Evolutionary conservation across 2,329 filamentous ascomycete genomes (phyloP).

Genomic region (Trichoderma gracile): DNA sequence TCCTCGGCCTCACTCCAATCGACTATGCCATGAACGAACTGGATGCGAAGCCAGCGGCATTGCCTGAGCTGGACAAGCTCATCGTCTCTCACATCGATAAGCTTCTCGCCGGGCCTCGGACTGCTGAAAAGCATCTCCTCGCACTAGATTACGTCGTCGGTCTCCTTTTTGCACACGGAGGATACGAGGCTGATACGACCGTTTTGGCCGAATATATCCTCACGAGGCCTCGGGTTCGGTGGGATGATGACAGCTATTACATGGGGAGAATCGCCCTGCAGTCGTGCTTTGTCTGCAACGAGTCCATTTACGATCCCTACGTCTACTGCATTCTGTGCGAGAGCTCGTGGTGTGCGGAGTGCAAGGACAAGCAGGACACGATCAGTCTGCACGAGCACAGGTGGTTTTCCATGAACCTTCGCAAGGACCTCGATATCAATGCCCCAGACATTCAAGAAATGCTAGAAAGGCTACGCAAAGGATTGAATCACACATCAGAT

Average conservation of each 20-base stretch:
- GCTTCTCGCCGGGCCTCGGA: conserved; percentile 17
- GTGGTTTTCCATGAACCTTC: background rate
- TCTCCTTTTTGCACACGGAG: conserved; percentile 6
- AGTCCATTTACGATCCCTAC: conserved; percentile 14
- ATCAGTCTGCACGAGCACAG: conserved; percentile 16
- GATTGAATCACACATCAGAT: background rate
- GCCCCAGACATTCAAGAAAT: conserved; percentile 16
- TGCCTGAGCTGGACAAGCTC: background rate
- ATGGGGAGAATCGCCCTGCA: background rate
- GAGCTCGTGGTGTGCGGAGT: conserved; percentile 5
- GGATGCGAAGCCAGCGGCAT: conserved; percentile 10
- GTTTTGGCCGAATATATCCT: conserved; percentile 8
- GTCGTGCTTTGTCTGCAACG: conserved; percentile 8
- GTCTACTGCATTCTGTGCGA: conserved; percentile 21
- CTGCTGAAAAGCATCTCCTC: background rate
- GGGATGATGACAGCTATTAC: conserved; percentile 15
- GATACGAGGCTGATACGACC: background rate
- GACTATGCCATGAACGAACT: conserved; percentile 24
- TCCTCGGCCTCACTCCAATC: conserved; percentile 17
- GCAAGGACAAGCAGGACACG: background rate
- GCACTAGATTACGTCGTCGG: background rate
- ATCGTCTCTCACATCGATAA: conserved; percentile 17
- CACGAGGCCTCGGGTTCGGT: conserved; percentile 14
- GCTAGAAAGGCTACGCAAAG: conserved; percentile 13
- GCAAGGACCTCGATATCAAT: conserved; percentile 22